These are phyloP conservation scores for Alternaria dauci DNA, from an alignment of 2,329 filamentous ascomycete species.

Conservation along the genomic window DNA sequence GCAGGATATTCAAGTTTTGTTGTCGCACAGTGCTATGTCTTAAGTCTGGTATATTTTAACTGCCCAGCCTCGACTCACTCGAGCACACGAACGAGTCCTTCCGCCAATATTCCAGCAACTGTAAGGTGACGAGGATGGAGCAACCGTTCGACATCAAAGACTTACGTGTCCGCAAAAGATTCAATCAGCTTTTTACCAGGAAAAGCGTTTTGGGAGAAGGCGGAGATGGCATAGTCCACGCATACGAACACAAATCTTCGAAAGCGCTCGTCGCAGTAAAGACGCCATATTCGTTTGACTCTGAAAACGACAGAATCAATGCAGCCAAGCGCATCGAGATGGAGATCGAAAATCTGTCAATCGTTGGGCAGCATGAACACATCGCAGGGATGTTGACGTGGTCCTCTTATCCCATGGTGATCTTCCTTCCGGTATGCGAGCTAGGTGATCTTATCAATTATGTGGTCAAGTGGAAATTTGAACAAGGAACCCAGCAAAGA, in stretches of 20 bases:
- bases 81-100: not conserved
- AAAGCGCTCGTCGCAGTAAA: constrained; percentile 10
- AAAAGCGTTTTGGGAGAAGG: constrained; percentile 10
- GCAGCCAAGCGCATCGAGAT: not conserved
- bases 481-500: constrained; percentile 5
- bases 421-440: constrained; percentile 31
- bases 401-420: constrained; percentile 8
- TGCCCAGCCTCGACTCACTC: not conserved
- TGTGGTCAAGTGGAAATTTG: not conserved
- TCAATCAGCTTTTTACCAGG: not conserved
- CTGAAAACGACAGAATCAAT: not conserved
- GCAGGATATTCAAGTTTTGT: not conserved
- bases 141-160: not conserved
- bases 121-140: not conserved
- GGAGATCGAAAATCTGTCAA: constrained; percentile 6
- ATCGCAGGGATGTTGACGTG: constrained; percentile 22
- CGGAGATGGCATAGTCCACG: constrained; percentile 19
- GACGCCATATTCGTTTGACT: not conserved
- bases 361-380: constrained; percentile 16
- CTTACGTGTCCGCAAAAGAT: not conserved
- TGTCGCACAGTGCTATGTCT: not conserved
- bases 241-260: constrained; percentile 2
- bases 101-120: not conserved
- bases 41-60: not conserved
- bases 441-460: constrained; percentile 28